phyloP scores from a whole-genome alignment of 2,329 filamentous ascomycete species.

The Talaromyces atroroseus region DNA sequence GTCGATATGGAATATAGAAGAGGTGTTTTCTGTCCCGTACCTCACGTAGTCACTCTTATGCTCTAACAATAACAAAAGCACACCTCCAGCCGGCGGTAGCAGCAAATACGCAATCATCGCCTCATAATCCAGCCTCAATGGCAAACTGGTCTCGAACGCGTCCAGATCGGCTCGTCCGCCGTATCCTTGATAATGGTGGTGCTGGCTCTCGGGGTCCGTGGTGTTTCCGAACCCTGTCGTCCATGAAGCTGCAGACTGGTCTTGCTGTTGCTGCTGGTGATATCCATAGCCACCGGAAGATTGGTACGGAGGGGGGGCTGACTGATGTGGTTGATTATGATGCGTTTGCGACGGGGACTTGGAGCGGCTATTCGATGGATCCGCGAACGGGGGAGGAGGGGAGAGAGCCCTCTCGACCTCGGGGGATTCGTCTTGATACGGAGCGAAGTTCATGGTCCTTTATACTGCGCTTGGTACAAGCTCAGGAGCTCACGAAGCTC shows the following conservation, averaged over 20 bases:
- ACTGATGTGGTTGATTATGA: not conserved
- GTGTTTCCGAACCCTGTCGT: slow-evolving; percentile 27
- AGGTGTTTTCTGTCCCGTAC: slow-evolving; percentile 41
- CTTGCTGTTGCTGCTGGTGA: slow-evolving; percentile 3
- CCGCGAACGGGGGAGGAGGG: slow-evolving; percentile 51
- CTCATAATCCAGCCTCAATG: slow-evolving; percentile 81
- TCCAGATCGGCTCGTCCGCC: slow-evolving; percentile 62
- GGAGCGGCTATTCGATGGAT: slow-evolving; percentile 24
- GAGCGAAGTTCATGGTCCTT: slow-evolving; percentile 77
- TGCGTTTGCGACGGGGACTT: slow-evolving; percentile 45
- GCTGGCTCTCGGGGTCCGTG: slow-evolving; percentile 4
- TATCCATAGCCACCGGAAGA: slow-evolving; percentile 8
- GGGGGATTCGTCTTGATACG: slow-evolving; percentile 88
- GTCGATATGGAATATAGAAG: not conserved
- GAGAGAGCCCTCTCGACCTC: slow-evolving; percentile 78
- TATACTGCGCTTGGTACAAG: no score
- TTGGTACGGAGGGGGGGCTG: slow-evolving; percentile 7
- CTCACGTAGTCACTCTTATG: slow-evolving; percentile 95
- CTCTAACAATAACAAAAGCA: slow-evolving; percentile 78
- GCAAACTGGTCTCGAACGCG: slow-evolving; percentile 81
- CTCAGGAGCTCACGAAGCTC: no score
- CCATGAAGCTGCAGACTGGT: not conserved
- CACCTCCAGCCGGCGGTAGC: slow-evolving; percentile 77
- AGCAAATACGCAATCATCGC: slow-evolving; percentile 83
- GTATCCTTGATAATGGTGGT: slow-evolving; percentile 32